Conservation (phyloP, 257 asterid genomes). For the Ballota nigra region DNA sequence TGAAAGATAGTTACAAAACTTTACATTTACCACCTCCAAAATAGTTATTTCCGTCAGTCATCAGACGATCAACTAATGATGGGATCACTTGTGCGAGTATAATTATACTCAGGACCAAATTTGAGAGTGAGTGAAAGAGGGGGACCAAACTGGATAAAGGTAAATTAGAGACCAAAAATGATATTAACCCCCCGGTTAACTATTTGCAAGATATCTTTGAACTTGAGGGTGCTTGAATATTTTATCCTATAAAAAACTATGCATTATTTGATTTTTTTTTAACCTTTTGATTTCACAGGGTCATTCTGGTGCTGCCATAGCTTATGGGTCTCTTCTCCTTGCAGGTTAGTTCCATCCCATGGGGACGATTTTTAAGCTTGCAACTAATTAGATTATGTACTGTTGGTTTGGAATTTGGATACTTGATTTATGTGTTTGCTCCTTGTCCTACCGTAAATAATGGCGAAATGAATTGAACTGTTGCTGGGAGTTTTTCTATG, state of each 20-base stretch:
- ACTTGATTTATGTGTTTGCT: background rate
- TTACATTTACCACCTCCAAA: too few relatives aligned
- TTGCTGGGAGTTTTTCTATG: slow-evolving; percentile 2
- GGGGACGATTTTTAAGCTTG: background rate
- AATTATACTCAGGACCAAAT: too few relatives aligned
- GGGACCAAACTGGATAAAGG: too few relatives aligned
- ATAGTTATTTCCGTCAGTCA: too few relatives aligned
- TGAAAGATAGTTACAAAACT: too few relatives aligned
- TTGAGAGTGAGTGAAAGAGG: too few relatives aligned
- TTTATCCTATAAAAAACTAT: slow-evolving; percentile 7
- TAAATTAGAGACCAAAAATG: too few relatives aligned
- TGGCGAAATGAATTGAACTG: background rate
- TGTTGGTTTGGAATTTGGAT: slow-evolving; percentile 5
- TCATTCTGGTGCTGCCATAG: slow-evolving; percentile 86
- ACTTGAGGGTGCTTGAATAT: slow-evolving; percentile 2
- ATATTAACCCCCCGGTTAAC: background rate
- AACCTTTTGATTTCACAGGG: slow-evolving; percentile 50
- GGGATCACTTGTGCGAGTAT: too few relatives aligned
- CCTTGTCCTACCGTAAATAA: background rate
- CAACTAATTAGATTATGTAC: background rate
- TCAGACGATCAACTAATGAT: too few relatives aligned
- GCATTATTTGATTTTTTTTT: background rate
- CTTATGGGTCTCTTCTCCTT: slow-evolving; percentile 89
- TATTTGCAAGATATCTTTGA: background rate
- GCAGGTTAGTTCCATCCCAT: slow-evolving; percentile 43